phyloP scores from a whole-genome alignment of 2,329 filamentous ascomycete species.

The Epichloe amarillans region DNA sequence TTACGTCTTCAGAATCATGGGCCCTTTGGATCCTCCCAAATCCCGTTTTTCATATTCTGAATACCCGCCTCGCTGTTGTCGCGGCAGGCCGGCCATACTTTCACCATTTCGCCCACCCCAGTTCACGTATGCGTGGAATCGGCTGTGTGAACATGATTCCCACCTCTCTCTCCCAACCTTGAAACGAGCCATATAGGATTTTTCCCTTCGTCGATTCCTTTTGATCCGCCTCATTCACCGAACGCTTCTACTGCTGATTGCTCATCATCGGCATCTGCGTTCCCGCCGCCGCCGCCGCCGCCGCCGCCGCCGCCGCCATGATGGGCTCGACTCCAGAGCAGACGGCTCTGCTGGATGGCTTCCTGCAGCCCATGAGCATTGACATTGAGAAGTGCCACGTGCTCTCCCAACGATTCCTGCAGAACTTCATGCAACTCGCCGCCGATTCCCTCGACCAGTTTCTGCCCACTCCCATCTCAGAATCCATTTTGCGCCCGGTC shows the following conservation, averaged over 20 bases:
- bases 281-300: too few relatives aligned
- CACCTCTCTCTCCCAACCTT: background rate
- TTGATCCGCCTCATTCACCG: background rate
- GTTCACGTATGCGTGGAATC: background rate
- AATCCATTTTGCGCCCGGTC: constrained; percentile 40
- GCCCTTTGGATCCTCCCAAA: too few relatives aligned
- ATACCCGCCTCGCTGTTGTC: too few relatives aligned
- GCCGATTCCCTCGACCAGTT: constrained; percentile 42
- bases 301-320: background rate
- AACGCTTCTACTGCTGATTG: background rate
- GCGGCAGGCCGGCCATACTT: too few relatives aligned
- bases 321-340: constrained; percentile 4
- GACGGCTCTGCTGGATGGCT: constrained; percentile 22
- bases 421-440: constrained; percentile 36
- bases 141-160: background rate
- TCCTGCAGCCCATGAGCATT: constrained; percentile 37
- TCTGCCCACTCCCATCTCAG: constrained; percentile 46
- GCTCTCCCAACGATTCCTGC: constrained; percentile 34
- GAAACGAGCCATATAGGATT: background rate
- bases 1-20: too few relatives aligned
- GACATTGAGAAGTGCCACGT: constrained; percentile 30
- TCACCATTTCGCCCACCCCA: too few relatives aligned
- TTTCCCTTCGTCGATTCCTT: background rate
- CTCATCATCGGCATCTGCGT: background rate
- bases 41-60: too few relatives aligned